A percentile compares a stretch with the other conserved stretches of the same genome.
Evolutionary conservation across 2,329 filamentous ascomycete genomes (phyloP).

Genomic region (Drechslera avenae): DNA sequence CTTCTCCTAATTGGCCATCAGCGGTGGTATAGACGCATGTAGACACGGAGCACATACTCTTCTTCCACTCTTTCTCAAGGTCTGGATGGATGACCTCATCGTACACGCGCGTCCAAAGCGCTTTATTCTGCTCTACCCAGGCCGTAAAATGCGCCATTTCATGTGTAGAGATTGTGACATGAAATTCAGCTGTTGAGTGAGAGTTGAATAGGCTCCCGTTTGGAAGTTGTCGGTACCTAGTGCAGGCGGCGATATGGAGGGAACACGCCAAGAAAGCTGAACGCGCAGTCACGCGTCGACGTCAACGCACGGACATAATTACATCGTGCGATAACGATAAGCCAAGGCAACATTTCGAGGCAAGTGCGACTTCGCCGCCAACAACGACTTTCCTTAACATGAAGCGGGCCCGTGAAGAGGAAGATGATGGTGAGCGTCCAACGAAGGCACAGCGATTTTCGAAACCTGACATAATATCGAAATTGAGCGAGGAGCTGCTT

Average conservation of each 20-base stretch:
- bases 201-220: neutral
- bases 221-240: slow-evolving; percentile 8
- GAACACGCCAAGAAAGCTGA: slow-evolving; percentile 1
- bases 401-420: slow-evolving; percentile 48
- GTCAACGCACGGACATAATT: slow-evolving; percentile 16
- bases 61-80: slow-evolving; percentile 42
- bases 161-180: slow-evolving; percentile 3
- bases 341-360: slow-evolving; percentile 6
- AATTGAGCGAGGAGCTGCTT: slow-evolving; percentile 84
- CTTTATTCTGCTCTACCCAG: slow-evolving; percentile 40
- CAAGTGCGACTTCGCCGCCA: slow-evolving; percentile 13
- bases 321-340: slow-evolving; percentile 25
- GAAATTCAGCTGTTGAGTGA: neutral
- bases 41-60: slow-evolving; percentile 26
- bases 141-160: slow-evolving; percentile 35
- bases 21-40: neutral
- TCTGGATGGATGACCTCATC: slow-evolving; percentile 44
- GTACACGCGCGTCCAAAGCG: slow-evolving; percentile 37
- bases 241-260: slow-evolving; percentile 10
- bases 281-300: slow-evolving; percentile 33
- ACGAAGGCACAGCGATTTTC: slow-evolving; percentile 54
- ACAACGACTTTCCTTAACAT: slow-evolving; percentile 24
- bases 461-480: slow-evolving; percentile 67
- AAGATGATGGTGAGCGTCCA: slow-evolving; percentile 32
- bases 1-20: slow-evolving; percentile 28